Evolutionary conservation across 163 green algal species (phyloP), one percentile per base, ranked within the genome.

Genomic region (Scenedesmus sp.): DNA sequence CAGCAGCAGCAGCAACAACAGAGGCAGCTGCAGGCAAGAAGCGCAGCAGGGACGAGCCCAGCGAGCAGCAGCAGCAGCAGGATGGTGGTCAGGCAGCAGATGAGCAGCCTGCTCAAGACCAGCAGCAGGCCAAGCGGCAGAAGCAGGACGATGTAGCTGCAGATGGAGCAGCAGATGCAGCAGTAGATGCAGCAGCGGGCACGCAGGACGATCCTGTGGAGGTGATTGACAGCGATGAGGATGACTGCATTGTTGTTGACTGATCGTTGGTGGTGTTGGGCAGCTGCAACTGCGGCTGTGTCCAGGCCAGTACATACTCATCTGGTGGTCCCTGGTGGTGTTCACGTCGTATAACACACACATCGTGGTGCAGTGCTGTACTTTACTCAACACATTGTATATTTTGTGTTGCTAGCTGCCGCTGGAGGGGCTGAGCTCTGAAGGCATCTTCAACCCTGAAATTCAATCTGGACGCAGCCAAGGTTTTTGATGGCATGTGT

Each of bases 21-120:
- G 86, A 16, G 12, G 59, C 59, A 57, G 57, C 67, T 66, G 87
- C 66, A 12, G 79, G 83, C 56, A 88, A 88, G 83, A 88, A 89
- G 84, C 57, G 84, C 60, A 34, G 84, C 34, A 54, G 84, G 26
- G 59, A 60, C 34, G 12, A 77, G 60, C 10, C 64, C 59, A 60
- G 4, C 13, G n/a, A 60, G 20, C 20, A 82, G 62, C 34, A 26
- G 54, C 77, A 73, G 81, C 81, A 57, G 89, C 81, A 54, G 62
- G 20, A 56, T 34, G 83, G 26, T 66, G 52, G 26, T 76, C 87
- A 34, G n/a, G 83, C 66, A 46, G 34, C 55, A 89, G 89, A 55
- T 23, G 85, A 10, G 81, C 20, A 60, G 88, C 85, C 60, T 62
- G 20, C 10, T 4, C 56, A 89, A 54, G 79, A 84, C 34, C 46